phyloP scores from a whole-genome alignment of 495 filamentous ascomycete species.

The Lepidopterella palustris region DNA sequence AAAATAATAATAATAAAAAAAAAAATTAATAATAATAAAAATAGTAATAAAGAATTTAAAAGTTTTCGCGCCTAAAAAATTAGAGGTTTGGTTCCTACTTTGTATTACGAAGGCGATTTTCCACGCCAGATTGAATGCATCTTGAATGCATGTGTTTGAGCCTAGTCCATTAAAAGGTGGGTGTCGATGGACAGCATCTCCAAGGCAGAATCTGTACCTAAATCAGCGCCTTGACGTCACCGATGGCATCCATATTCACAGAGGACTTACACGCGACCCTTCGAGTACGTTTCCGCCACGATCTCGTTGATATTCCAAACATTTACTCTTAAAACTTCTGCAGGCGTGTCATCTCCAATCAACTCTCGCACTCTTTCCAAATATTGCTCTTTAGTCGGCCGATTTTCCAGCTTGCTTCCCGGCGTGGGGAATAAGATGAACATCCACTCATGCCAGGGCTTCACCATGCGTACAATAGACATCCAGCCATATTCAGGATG shows the following conservation, averaged over 20 bases:
- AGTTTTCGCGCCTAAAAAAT: background rate
- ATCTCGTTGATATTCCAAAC: constrained; percentile 51
- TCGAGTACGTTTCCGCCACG: constrained; percentile 38
- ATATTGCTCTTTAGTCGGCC: constrained; percentile 41
- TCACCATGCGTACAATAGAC: constrained; percentile 46
- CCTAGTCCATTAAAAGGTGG: constrained; percentile 48
- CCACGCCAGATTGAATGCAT: constrained; percentile 52
- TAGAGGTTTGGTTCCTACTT: background rate
- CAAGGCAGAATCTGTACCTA: constrained; percentile 40
- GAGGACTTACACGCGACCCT: constrained; percentile 23
- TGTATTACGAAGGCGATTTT: constrained; percentile 46
- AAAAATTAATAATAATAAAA: too few relatives aligned
- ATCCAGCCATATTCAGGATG: constrained; percentile 41
- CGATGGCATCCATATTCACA: background rate
- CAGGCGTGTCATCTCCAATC: constrained; percentile 47
- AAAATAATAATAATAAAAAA: too few relatives aligned
- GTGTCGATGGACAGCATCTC: constrained; percentile 49
- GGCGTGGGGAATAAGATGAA: constrained; percentile 46
- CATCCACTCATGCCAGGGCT: constrained; percentile 53
- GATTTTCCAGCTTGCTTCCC: constrained; percentile 31
- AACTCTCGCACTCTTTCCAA: constrained; percentile 39
- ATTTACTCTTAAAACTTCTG: constrained; percentile 42
- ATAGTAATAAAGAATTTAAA: too few relatives aligned
- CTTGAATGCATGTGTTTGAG: constrained; percentile 50
- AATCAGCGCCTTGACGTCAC: background rate